Percentiles rank a stretch among this genome's conserved stretches.
Conservation (phyloP, 257 asterid genomes). For the Capsicum rhomboideum region DNA sequence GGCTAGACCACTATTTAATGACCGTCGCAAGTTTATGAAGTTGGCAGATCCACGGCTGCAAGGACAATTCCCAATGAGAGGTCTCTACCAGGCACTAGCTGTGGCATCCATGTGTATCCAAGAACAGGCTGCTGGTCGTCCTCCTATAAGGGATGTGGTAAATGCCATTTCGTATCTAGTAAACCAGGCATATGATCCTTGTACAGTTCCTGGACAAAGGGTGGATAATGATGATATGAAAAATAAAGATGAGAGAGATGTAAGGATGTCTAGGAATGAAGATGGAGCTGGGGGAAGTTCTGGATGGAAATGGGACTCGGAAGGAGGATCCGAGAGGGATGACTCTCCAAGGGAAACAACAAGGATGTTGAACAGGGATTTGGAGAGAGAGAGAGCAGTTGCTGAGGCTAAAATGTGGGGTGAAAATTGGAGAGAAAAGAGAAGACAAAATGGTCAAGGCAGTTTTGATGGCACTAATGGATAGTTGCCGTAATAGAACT, state of each 20-base stretch:
- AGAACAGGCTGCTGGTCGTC: conserved; percentile 94
- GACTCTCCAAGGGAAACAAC: conserved; percentile 70
- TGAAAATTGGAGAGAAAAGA: conserved; percentile 76
- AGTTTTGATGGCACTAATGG: conserved; percentile 49
- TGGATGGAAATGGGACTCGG: conserved; percentile 62
- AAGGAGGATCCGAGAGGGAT: conserved; percentile 58
- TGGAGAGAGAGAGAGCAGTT: conserved; percentile 83
- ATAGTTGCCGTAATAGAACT: conserved; percentile 4
- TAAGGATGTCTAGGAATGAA: conserved; percentile 49
- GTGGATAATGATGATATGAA: conserved; percentile 41
- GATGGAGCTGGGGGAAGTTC: conserved; percentile 49
- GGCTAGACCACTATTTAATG: conserved; percentile 89
- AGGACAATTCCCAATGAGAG: conserved; percentile 78
- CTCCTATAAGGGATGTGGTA: conserved; percentile 86
- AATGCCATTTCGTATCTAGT: conserved; percentile 86
- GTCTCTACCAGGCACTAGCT: conserved; percentile 87
- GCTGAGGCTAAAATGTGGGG: conserved; percentile 99
- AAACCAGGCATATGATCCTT: conserved; percentile 69
- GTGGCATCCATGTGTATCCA: conserved; percentile 94
- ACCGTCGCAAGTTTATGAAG: conserved; percentile 70
- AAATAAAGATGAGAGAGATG: conserved; percentile 40
- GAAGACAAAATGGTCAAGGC: conserved; percentile 56
- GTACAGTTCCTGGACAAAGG: conserved; percentile 15
- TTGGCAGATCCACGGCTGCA: conserved; percentile 77
- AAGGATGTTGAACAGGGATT: conserved; percentile 49